Evolutionary conservation across 371 early-diverging fungal genomes (phyloP).

Genomic region (Synchytrium microbalum): DNA sequence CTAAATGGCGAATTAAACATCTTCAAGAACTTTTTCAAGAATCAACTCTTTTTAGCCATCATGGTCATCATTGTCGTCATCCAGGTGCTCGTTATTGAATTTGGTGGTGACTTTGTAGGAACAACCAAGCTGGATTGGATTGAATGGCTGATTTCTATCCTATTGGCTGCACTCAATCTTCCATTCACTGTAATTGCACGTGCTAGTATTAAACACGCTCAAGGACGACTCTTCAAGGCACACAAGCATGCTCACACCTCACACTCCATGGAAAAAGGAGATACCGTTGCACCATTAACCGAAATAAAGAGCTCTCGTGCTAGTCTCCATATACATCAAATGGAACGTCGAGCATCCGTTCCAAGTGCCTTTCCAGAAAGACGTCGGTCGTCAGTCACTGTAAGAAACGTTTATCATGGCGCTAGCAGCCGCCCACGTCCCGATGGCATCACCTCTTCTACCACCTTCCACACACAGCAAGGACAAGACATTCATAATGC

Average conservation of each 20-base stretch:
- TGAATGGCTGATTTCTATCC: slow-evolving; percentile 76
- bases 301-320: neutral
- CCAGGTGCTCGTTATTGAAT: slow-evolving; percentile 74
- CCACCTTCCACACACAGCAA: neutral
- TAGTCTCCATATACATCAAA: neutral
- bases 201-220: neutral
- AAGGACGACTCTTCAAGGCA: neutral
- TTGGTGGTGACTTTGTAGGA: slow-evolving; percentile 78
- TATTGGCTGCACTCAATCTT: slow-evolving; percentile 72
- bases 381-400: neutral
- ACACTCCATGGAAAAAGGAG: neutral
- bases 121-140: slow-evolving; percentile 52
- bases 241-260: neutral
- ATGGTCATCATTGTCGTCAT: slow-evolving; percentile 58
- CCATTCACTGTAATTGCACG: slow-evolving; percentile 33
- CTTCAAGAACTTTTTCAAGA: slow-evolving; percentile 69
- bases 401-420: neutral
- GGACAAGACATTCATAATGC: neutral
- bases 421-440: neutral
- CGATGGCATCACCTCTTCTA: neutral
- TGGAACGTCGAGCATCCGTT: neutral
- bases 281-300: neutral
- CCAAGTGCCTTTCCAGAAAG: too few relatives aligned
- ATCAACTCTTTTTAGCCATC: slow-evolving; percentile 70
- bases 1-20: slow-evolving; percentile 62